Conservation (phyloP, 139 green algal species). For the Haematococcus sp. region DNA sequence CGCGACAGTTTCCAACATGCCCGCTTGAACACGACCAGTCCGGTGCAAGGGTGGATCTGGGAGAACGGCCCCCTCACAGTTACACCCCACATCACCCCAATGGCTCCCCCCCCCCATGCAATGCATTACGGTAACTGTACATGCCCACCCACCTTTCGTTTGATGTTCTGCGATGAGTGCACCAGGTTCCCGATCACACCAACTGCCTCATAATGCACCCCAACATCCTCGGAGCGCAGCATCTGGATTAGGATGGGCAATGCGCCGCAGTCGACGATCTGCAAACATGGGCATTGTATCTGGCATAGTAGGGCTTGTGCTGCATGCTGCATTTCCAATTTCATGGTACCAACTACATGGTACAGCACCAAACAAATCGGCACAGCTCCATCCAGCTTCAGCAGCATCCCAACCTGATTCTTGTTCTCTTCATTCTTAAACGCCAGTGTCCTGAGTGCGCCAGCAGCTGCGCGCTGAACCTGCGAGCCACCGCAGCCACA, state of each 20-base stretch:
- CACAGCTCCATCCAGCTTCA: too few relatives aligned
- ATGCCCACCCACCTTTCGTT: slow-evolving; percentile 30
- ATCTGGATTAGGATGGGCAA: slow-evolving; percentile 94
- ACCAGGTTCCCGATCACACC: slow-evolving; percentile 98
- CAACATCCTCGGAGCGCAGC: slow-evolving; percentile 85
- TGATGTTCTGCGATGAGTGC: slow-evolving; percentile 65
- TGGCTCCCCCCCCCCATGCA: too few relatives aligned
- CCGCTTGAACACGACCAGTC: too few relatives aligned
- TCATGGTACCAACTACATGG: too few relatives aligned
- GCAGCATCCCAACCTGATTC: slow-evolving; percentile 54
- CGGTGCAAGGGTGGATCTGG: too few relatives aligned
- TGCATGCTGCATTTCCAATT: too few relatives aligned
- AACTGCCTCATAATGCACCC: slow-evolving; percentile 96
- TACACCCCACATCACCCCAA: too few relatives aligned
- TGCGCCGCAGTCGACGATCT: slow-evolving; percentile 91
- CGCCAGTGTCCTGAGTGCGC: slow-evolving; percentile 89
- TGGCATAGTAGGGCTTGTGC: too few relatives aligned
- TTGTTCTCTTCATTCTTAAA: slow-evolving; percentile 99
- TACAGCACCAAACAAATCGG: too few relatives aligned
- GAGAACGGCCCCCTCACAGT: too few relatives aligned
- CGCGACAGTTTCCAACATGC: too few relatives aligned
- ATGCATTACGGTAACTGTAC: neutral
- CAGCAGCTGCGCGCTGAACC: slow-evolving; percentile 77
- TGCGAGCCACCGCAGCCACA: neutral
- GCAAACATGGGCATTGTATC: neutral